Evolutionary conservation across 345 rosid genomes (phyloP).

Genomic region (Draba incana): DNA sequence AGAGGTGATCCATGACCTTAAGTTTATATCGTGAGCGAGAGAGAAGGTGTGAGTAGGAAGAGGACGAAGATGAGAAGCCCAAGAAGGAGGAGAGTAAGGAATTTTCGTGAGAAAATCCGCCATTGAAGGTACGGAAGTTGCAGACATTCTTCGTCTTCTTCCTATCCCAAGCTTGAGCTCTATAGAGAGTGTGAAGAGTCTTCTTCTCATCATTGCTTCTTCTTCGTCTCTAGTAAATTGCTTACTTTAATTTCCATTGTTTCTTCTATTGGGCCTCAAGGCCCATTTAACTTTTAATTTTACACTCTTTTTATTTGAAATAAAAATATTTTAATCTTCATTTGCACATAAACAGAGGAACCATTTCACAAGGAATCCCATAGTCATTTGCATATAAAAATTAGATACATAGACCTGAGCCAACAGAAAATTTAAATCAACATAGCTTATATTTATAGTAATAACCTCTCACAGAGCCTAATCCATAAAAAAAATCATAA

Average conservation of each 20-base stretch:
- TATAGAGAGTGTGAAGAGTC: conserved; percentile 22
- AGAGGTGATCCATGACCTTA: not conserved
- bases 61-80: conserved; percentile 76
- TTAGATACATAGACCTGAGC: conserved; percentile 11
- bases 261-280: no score
- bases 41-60: conserved; percentile 65
- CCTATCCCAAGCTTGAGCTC: not conserved
- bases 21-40: conserved; percentile 54
- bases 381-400: conserved; percentile 3
- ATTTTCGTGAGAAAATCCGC: conserved; percentile 55
- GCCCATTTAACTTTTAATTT: no score
- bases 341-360: not conserved
- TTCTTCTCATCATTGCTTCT: conserved; percentile 13
- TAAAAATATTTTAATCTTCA: no score
- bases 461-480: conserved; percentile 6
- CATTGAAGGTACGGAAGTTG: conserved; percentile 41
- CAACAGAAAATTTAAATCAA: not conserved
- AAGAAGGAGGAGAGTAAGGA: conserved; percentile 66
- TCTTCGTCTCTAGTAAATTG: no score
- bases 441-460: not conserved
- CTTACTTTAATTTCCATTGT: no score
- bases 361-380: not conserved
- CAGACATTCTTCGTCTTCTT: conserved; percentile 32
- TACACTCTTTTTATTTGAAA: no score
- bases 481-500: conserved; percentile 2